phyloP scores from a whole-genome alignment of 2,329 filamentous ascomycete species.

The Colletotrichum graminicola region DNA sequence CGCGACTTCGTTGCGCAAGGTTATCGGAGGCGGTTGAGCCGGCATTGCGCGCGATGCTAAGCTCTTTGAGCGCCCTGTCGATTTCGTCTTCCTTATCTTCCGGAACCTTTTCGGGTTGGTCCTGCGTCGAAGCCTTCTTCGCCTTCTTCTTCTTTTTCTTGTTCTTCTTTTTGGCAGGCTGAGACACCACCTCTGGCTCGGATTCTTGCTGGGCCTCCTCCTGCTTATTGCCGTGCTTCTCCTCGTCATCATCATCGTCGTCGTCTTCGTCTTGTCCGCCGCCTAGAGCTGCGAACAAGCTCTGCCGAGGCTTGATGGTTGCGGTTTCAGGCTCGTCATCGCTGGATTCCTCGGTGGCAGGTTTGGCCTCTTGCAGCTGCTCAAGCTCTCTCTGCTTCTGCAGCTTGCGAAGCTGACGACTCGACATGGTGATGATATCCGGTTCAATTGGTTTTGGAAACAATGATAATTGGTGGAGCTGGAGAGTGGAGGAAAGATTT shows the following conservation, averaged over 20 bases:
- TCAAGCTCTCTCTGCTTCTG: constrained; percentile 63
- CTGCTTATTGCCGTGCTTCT: constrained; percentile 50
- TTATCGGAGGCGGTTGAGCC: constrained; percentile 41
- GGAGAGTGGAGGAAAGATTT: not conserved
- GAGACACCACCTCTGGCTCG: constrained; percentile 42
- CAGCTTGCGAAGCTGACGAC: constrained; percentile 64
- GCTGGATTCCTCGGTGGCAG: constrained; percentile 49
- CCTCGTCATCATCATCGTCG: constrained; percentile 53
- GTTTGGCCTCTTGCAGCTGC: constrained; percentile 45
- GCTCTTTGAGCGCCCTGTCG: constrained; percentile 64
- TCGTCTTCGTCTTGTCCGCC: constrained; percentile 58
- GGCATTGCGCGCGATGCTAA: constrained; percentile 54
- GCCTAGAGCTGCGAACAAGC: constrained; percentile 66
- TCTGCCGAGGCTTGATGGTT: constrained; percentile 56
- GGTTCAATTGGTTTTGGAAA: not conserved
- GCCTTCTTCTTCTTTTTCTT: constrained; percentile 55
- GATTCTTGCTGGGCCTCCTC: constrained; percentile 42
- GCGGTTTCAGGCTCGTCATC: constrained; percentile 50
- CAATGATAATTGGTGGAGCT: not conserved
- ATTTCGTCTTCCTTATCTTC: constrained; percentile 64
- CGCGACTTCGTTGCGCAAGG: constrained; percentile 32
- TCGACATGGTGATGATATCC: constrained; percentile 58
- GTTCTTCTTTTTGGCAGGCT: constrained; percentile 51
- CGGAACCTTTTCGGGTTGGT: constrained; percentile 35
- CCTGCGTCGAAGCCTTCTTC: constrained; percentile 48